phyloP scores from a whole-genome alignment of 148 eudicot genomes.

The Rhododendron henanense region DNA sequence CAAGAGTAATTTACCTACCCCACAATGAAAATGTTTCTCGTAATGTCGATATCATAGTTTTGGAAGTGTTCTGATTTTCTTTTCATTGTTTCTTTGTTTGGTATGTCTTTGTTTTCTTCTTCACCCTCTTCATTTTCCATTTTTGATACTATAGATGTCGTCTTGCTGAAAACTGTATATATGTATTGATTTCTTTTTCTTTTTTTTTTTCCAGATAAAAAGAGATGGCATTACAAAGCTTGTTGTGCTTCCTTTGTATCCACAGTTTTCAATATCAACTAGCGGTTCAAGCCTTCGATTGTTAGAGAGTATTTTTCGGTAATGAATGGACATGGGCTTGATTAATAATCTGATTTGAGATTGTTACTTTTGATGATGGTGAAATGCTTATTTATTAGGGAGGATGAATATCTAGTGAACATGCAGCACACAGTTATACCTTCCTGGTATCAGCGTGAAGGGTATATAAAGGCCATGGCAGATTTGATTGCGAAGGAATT shows the following conservation, averaged over 20 bases:
- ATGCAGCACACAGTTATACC: constrained; percentile 98
- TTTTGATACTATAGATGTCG: background rate
- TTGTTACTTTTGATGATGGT: background rate
- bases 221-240: constrained; percentile 82
- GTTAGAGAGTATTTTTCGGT: constrained; percentile 94
- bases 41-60: background rate
- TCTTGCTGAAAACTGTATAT: background rate
- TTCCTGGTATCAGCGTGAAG: constrained; percentile 99
- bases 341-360: background rate
- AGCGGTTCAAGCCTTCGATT: constrained; percentile 98
- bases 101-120: background rate
- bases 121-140: background rate
- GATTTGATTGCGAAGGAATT: constrained; percentile 78
- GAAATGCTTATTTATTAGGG: constrained; percentile 39
- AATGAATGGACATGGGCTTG: constrained; percentile 3
- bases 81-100: background rate
- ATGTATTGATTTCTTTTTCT: background rate
- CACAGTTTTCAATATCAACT: constrained; percentile 96
- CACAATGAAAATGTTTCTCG: background rate
- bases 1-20: background rate
- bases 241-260: constrained; percentile 98
- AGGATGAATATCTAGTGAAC: constrained; percentile 90
- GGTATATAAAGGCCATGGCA: constrained; percentile 87
- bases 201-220: constrained; percentile 51
- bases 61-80: background rate